Conservation (phyloP, 1,139 yeast genomes). For the Sugiyamaella grinbergsii region DNA sequence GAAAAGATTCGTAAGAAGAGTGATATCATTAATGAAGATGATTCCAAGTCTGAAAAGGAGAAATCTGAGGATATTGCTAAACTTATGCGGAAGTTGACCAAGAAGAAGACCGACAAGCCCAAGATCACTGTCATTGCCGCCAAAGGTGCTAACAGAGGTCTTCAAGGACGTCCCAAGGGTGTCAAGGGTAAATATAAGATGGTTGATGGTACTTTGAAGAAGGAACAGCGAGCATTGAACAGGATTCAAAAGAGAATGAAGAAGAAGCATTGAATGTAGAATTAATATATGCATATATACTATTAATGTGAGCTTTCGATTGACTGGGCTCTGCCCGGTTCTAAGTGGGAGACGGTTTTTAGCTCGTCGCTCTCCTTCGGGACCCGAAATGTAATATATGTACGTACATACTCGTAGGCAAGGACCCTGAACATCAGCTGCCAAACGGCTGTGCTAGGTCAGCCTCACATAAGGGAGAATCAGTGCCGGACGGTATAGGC, state of each 20-base stretch:
- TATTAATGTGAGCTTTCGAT: too few relatives aligned
- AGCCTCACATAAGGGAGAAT: slow-evolving; percentile 1
- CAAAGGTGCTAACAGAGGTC: slow-evolving; percentile 78
- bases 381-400: too few relatives aligned
- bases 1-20: slow-evolving; percentile 94
- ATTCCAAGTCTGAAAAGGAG: slow-evolving; percentile 83
- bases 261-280: slow-evolving; percentile 19
- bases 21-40: slow-evolving; percentile 86
- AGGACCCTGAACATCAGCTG: slow-evolving; percentile 2
- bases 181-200: slow-evolving; percentile 96
- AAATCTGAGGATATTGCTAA: slow-evolving; percentile 91
- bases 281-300: slow-evolving; percentile 4
- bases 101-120: slow-evolving; percentile 74
- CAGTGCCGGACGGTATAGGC: neutral
- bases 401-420: too few relatives aligned
- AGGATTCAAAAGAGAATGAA: slow-evolving; percentile 80
- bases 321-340: too few relatives aligned
- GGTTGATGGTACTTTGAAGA: slow-evolving; percentile 98
- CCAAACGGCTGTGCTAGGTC: slow-evolving; percentile 3
- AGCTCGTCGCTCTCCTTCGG: too few relatives aligned
- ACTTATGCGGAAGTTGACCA: slow-evolving; percentile 75
- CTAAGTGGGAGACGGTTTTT: too few relatives aligned
- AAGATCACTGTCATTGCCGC: slow-evolving; percentile 90
- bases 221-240: slow-evolving; percentile 90
- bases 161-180: slow-evolving; percentile 96